These are phyloP conservation scores for Phytophthora hybrid DNA, from an alignment of 352 stramenopile species.

Conservation along the genomic window DNA sequence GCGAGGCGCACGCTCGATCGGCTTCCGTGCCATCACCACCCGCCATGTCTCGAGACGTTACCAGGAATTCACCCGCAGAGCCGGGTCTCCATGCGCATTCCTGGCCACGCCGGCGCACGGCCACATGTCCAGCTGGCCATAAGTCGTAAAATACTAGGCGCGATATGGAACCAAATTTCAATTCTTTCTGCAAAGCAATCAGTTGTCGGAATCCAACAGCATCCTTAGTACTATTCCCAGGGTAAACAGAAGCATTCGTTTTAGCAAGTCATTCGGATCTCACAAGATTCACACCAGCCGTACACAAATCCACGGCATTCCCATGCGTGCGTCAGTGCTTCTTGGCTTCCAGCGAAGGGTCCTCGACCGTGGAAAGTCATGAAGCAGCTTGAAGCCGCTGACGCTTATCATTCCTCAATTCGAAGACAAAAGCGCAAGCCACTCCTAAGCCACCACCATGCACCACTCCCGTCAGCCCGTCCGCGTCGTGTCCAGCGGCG, in stretches of 20 bases:
- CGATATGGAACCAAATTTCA: not conserved
- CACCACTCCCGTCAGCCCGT: slow-evolving; percentile 28
- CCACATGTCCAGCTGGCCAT: slow-evolving; percentile 32
- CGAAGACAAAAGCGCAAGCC: slow-evolving; percentile 19
- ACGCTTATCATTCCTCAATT: slow-evolving; percentile 26
- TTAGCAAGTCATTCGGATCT: not conserved
- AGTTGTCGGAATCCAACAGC: not conserved
- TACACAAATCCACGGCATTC: slow-evolving; percentile 27
- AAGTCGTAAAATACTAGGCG: slow-evolving; percentile 26
- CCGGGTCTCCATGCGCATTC: slow-evolving; percentile 5
- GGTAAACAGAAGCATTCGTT: not conserved
- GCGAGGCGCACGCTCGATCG: slow-evolving; percentile 22
- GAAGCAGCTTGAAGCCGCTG: slow-evolving; percentile 5
- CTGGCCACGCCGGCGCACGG: slow-evolving; percentile 4
- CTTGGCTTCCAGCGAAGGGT: slow-evolving; percentile 34
- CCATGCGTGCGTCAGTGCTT: slow-evolving; percentile 25
- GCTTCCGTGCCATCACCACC: not conserved
- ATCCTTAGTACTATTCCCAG: not conserved
- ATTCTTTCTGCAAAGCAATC: slow-evolving; percentile 6
- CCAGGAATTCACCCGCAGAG: slow-evolving; percentile 7
- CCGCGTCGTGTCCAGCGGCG: slow-evolving; percentile 24
- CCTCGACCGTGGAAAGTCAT: slow-evolving; percentile 8
- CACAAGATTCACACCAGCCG: slow-evolving; percentile 1
- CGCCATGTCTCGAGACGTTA: slow-evolving; percentile 24
- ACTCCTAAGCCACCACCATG: slow-evolving; percentile 1